A percentile compares a stretch with the other conserved stretches of the same genome.
Conservation (phyloP, 2,329 filamentous ascomycete species). For the Cladosporium sp. region DNA sequence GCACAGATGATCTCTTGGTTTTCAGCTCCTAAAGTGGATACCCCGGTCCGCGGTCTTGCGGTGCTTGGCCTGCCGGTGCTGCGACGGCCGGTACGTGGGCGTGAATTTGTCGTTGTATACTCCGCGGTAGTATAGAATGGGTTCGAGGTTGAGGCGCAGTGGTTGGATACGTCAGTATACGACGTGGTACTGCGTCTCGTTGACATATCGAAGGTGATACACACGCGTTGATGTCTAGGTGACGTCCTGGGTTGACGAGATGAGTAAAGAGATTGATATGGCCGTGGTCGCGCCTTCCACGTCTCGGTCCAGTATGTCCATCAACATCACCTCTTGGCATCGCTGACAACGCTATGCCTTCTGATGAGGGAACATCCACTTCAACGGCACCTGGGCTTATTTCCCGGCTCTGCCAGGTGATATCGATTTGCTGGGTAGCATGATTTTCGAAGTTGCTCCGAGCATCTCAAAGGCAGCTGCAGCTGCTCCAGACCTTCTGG, state of each 20-base stretch:
- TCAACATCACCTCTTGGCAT: neutral
- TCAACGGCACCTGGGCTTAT: no score
- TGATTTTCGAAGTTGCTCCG: no score
- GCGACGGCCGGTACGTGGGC: conserved; percentile 20
- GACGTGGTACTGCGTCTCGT: neutral
- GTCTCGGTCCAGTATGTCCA: neutral
- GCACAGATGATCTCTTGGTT: conserved; percentile 80
- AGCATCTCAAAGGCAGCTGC: no score
- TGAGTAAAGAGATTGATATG: neutral
- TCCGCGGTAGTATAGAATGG: neutral
- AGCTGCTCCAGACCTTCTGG: no score
- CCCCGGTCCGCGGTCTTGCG: conserved; percentile 49
- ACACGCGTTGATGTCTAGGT: neutral
- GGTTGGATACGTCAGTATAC: neutral
- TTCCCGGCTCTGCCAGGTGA: no score
- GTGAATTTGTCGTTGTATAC: conserved; percentile 17
- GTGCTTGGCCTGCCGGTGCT: conserved; percentile 32
- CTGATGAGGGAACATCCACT: no score
- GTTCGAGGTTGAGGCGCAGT: neutral
- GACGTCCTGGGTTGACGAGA: no score
- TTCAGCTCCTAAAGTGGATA: conserved; percentile 55
- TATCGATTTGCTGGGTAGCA: no score
- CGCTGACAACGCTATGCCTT: neutral
- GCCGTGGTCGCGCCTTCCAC: neutral
- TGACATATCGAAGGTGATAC: neutral